Conservation (phyloP, 75 land plant species). For the Sequoiadendron giganteum region DNA sequence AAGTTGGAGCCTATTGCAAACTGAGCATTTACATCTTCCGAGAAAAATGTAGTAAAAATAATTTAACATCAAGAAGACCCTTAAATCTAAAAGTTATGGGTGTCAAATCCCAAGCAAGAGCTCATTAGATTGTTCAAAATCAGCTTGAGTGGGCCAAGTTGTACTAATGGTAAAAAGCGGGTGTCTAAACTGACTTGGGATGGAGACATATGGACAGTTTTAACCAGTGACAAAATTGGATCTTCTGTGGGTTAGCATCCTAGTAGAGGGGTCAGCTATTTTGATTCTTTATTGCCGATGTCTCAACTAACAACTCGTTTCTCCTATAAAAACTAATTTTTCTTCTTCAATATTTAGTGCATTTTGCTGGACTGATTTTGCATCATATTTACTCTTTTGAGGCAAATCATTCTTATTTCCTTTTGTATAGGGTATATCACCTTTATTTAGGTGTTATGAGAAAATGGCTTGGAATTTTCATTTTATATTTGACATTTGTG, state of each 20-base stretch:
- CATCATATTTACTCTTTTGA: neutral
- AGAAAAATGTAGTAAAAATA: neutral
- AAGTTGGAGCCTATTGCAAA: neutral
- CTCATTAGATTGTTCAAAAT: neutral
- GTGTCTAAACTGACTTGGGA: neutral
- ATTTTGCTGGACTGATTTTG: neutral
- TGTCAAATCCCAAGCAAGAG: neutral
- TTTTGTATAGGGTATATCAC: neutral
- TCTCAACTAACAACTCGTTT: neutral
- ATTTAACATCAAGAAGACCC: neutral
- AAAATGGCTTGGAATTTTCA: neutral
- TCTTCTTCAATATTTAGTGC: neutral
- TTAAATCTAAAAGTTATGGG: neutral
- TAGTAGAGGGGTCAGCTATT: neutral
- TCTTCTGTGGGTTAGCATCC: neutral
- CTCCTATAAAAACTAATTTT: neutral
- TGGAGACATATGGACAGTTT: neutral
- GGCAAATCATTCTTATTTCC: neutral
- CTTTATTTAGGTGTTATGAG: neutral
- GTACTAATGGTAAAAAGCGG: neutral
- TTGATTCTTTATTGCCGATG: neutral
- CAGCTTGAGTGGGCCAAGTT: neutral
- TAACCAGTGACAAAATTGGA: neutral
- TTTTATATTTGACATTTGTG: neutral
- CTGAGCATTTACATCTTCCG: neutral